Conservation (phyloP, 805 yeast species). For the Sugiyamaella americana region DNA sequence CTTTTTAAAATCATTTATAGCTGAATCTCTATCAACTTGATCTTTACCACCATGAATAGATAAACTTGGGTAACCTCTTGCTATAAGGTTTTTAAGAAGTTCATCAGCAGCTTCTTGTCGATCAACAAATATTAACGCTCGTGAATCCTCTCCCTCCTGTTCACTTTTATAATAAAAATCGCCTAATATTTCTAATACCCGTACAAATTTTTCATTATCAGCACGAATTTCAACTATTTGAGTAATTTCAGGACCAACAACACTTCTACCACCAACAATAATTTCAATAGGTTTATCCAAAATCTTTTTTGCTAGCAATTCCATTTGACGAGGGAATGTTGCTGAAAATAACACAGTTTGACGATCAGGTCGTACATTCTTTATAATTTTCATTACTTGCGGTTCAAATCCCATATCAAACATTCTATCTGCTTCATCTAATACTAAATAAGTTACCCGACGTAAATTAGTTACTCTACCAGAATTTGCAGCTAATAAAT, state of each 20-base stretch:
- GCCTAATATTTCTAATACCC: conserved; percentile 52
- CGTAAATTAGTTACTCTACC: conserved; percentile 68
- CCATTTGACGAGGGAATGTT: conserved; percentile 81
- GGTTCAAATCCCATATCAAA: conserved; percentile 98
- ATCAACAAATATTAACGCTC: conserved; percentile 74
- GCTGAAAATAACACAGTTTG: conserved; percentile 93
- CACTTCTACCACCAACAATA: conserved; percentile 69
- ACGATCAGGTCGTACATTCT: conserved; percentile 72
- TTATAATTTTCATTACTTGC: conserved; percentile 75
- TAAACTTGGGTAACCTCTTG: conserved; percentile 51
- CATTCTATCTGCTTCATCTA: conserved; percentile 96
- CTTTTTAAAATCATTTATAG: conserved; percentile 60
- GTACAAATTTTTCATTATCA: conserved; percentile 50
- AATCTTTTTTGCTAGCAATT: conserved; percentile 60
- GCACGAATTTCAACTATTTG: conserved; percentile 63
- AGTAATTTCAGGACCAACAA: conserved; percentile 72
- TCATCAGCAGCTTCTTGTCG: conserved; percentile 83
- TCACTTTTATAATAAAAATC: conserved; percentile 31
- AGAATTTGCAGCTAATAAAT: conserved; percentile 71
- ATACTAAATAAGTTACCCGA: conserved; percentile 71
- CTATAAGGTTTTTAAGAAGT: conserved; percentile 47
- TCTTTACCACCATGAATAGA: conserved; percentile 91
- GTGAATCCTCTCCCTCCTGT: conserved; percentile 28
- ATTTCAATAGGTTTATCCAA: conserved; percentile 65
- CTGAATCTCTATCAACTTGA: conserved; percentile 71